Evolutionary conservation across 2,329 filamentous ascomycete genomes (phyloP), one percentile per base, ranked within the genome.

Genomic region (Alternaria triticina): DNA sequence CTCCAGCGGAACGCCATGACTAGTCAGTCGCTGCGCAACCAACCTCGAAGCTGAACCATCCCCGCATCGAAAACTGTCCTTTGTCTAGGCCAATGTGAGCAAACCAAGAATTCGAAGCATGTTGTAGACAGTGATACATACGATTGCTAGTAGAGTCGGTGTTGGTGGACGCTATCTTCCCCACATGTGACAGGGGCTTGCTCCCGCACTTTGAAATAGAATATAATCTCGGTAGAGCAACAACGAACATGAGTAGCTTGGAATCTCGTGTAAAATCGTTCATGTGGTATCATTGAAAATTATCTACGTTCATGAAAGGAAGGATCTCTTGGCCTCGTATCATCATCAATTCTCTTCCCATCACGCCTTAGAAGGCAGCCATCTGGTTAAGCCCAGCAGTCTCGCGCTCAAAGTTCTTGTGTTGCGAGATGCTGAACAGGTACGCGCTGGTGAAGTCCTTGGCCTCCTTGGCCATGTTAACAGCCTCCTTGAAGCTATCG

Each of bases 371-470:
- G 72, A 90, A 95, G 1, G 91, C 90, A 61, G 95, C 86, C 83
- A 88, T 85, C 3, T 82, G 79, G 56, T 81, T 86, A 70, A 95
- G 78, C 0, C 92, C 92, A 67, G 91, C 88, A 76, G 91, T 64
- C 83, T 96, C 92, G 22, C 93, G 84, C 56, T 89, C 84, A 81
- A 88, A 96, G 76, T 91, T 91, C 73, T 89, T 86, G 75, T 96
- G 92, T 81, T 88, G 86, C 22, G 89, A 87, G 57, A 96, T 88
- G 15, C 88, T 85, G 72, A 84, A 90, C 49, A 89, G 87, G 81
- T 93, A 94, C 70, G 88, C 86, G 68, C 90, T 88, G 61, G 93
- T 70, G 77, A 96, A 95, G 52, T 88, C 86, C 70, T 84, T 88
- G 0, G 88, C 88, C 12, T 87, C 89, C 82, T 90, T 92, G 0